These are phyloP conservation scores for Phylloporus sp. DNA, from an alignment of 768 basidiomycete genomes.

Conservation along the genomic window DNA sequence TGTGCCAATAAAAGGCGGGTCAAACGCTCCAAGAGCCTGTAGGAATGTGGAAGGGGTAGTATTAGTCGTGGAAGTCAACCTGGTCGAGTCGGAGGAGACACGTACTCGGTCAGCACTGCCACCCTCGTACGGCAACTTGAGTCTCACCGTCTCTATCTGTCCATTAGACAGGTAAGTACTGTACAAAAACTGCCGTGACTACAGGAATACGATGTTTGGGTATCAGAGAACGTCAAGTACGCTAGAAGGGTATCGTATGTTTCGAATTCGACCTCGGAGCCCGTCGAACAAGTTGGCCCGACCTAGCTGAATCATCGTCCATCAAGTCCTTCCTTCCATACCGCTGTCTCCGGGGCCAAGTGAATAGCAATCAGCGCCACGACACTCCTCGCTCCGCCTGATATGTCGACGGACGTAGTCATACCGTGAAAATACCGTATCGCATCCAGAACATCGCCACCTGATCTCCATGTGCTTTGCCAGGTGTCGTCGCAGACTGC, in stretches of 20 bases:
- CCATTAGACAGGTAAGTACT: background rate
- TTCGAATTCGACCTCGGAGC: background rate
- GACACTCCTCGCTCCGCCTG: slow-evolving; percentile 2
- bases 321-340: background rate
- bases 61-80: background rate
- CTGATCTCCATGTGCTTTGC: slow-evolving; percentile 8
- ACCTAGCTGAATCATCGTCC: background rate
- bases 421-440: slow-evolving; percentile 2
- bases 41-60: background rate
- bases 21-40: background rate
- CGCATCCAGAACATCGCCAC: slow-evolving; percentile 11
- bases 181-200: background rate
- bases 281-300: too few relatives aligned
- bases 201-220: background rate
- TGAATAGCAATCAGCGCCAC: background rate
- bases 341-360: background rate
- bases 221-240: background rate
- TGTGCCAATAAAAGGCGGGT: background rate
- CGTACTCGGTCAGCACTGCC: background rate
- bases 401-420: slow-evolving; percentile 10
- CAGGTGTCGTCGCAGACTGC: slow-evolving; percentile 9
- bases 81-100: background rate
- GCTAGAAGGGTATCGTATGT: background rate
- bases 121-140: background rate
- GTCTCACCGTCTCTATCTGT: background rate